Evolutionary conservation across 202 grass and related monocot genomes (phyloP), one percentile per base, ranked within the genome.

Genomic region (Carex sylvatica): DNA sequence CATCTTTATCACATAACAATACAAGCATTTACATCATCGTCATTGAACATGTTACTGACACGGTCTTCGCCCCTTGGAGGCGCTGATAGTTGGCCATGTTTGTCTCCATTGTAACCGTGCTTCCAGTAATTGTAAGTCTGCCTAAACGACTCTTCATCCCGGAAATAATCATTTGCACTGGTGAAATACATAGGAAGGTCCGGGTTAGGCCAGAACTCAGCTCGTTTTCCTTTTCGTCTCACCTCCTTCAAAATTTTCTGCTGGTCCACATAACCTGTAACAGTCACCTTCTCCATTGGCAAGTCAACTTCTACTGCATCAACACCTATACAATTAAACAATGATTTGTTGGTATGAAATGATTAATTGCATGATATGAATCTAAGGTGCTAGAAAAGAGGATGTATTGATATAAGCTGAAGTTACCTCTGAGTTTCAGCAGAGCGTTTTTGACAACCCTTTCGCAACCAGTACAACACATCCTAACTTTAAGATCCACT

Each of bases 1-100:
- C 14, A 36, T 77, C 22, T 44, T 19, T 31, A 30, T 70, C 61
- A 98, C 96, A 99, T 96, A 86, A 99, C 4, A 80, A 54, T 10
- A 88, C 97, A 99, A 0, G 97, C 89, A 84, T 99, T 88, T 78
- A 96, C 96, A 84, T 99, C 85, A 82, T 99, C 96, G 80, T 99
- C 96, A 67, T 99, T 99, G 89, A 99, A 99, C 83, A 99, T 88
- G 89, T 99, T 99, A 88, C 89, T 92, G 89, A 92, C 91, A 61
- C 80, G 91, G 82, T 96, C 91, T 12, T 90, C 89, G 11, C 97
- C 93, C 13, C 91, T 93, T 11, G 67, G 88, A 0, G 97, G 93
- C 62, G 85, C 88, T 1, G 74, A 88, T 73, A 99, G 68, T 9
- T 86, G 83, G 61, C 97, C 97, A 84, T 99, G 97, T 78, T 88